Conservation (phyloP, 768 basidiomycete species). For the Lentinula edodes region DNA sequence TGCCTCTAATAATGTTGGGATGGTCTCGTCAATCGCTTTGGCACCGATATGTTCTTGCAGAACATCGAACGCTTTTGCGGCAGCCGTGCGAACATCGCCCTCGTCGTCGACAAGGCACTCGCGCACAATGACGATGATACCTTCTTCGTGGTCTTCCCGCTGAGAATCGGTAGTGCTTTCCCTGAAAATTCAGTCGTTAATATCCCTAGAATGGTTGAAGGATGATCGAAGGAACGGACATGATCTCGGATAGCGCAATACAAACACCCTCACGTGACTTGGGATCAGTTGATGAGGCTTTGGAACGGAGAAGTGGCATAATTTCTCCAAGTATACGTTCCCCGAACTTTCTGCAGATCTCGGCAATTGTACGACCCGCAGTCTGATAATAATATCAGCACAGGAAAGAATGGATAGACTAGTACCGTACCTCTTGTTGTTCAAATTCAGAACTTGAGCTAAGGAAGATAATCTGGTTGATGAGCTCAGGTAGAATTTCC, state of each 20-base stretch:
- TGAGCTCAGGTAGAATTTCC: constrained; percentile 84
- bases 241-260: constrained; percentile 79
- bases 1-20: constrained; percentile 90
- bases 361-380: constrained; percentile 80
- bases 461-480: constrained; percentile 69
- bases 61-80: constrained; percentile 82
- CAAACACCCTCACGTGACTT: constrained; percentile 82
- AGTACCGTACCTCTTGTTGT: constrained; percentile 71
- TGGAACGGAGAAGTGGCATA: constrained; percentile 68
- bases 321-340: constrained; percentile 86
- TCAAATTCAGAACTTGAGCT: constrained; percentile 78
- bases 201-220: neutral
- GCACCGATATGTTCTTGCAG: constrained; percentile 90
- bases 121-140: constrained; percentile 82
- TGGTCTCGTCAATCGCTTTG: constrained; percentile 93
- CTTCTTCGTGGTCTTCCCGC: constrained; percentile 82
- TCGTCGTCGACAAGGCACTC: constrained; percentile 85
- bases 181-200: constrained; percentile 33
- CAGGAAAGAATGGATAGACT: neutral
- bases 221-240: constrained; percentile 43
- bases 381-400: constrained; percentile 46
- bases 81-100: constrained; percentile 79
- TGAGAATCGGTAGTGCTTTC: constrained; percentile 79
- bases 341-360: constrained; percentile 93
- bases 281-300: constrained; percentile 55